Evolutionary conservation across 257 asterid species (phyloP).

Genomic region (Eustoma russellianum): DNA sequence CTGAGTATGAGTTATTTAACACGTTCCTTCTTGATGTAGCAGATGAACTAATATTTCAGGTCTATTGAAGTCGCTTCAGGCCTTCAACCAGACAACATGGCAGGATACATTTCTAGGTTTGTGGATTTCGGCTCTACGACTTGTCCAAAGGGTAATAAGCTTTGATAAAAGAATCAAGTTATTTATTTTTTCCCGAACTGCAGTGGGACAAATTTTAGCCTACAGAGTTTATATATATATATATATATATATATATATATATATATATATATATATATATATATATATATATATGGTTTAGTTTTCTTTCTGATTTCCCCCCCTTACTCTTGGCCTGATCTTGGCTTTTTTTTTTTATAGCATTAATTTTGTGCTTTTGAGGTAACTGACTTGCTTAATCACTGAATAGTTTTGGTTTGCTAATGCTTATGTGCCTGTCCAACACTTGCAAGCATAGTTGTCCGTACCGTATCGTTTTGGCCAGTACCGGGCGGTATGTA

Average conservation of each 20-base stretch:
- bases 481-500: too few relatives aligned
- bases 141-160: constrained; percentile 82
- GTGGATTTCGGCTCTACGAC: constrained; percentile 89
- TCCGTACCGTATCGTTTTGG: too few relatives aligned
- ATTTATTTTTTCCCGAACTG: not conserved
- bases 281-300: too few relatives aligned
- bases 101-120: constrained; percentile 90
- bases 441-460: too few relatives aligned
- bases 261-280: too few relatives aligned
- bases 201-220: not conserved
- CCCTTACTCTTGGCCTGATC: too few relatives aligned
- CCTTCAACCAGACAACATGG: constrained; percentile 79
- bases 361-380: too few relatives aligned
- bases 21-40: constrained; percentile 8
- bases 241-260: too few relatives aligned
- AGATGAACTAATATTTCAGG: constrained; percentile 39
- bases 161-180: constrained; percentile 8
- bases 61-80: constrained; percentile 82
- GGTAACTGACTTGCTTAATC: too few relatives aligned
- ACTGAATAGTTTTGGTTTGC: too few relatives aligned
- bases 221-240: not conserved
- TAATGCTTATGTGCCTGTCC: too few relatives aligned
- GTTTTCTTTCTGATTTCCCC: not conserved
- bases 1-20: constrained; percentile 1
- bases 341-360: too few relatives aligned